Evolutionary conservation across 2,329 filamentous ascomycete species (phyloP), one percentile per base, ranked within the genome.

Genomic region (Sphaerulina populicola): DNA sequence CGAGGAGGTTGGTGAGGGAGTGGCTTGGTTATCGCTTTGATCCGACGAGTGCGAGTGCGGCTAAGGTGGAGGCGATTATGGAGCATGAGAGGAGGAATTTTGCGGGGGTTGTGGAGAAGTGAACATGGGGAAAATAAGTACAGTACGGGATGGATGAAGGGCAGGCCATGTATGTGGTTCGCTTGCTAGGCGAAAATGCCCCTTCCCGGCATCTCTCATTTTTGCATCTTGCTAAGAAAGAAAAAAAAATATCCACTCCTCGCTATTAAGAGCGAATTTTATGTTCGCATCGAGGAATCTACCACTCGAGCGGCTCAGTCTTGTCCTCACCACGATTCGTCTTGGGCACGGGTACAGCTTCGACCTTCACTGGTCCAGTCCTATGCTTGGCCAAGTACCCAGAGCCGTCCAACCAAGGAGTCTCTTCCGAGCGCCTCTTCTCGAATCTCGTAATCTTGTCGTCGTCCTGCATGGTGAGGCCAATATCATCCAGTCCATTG

Each of bases 401-500:
- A 38, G 77, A 82, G 31, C 91, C 93, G 65, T 96, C 88, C 59
- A 97, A 73, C 91, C 91, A 97, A 2, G 93, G 91, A 18, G 87
- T 94, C 55, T 88, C 79, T 47, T 76, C 71, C 8, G 85, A 85
- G 67, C 89, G 81, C 70, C 83, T 83, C 62, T 74, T 74, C 80
- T 97, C 91, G 64, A 93, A 95, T 54, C 77, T 78, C 52, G 78
- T 74, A 66, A 97, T 96, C 77, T 94, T 89, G 56, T 89, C 85
- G 58, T 93, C 89, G 72, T 87, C 80, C 72, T 94, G 87, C 77
- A 96, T 88, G 5, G 91, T 97, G 57, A 97, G 73, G 33, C 91
- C 91, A 64, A 97, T 97, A 62, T 97, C 93, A 67, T 97, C 91
- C 8, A 97, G 81, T 0, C 91, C 91, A 66, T 97, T 94, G 63